Conservation (phyloP, 2,329 filamentous ascomycete species). For the Clonostachys solani region DNA sequence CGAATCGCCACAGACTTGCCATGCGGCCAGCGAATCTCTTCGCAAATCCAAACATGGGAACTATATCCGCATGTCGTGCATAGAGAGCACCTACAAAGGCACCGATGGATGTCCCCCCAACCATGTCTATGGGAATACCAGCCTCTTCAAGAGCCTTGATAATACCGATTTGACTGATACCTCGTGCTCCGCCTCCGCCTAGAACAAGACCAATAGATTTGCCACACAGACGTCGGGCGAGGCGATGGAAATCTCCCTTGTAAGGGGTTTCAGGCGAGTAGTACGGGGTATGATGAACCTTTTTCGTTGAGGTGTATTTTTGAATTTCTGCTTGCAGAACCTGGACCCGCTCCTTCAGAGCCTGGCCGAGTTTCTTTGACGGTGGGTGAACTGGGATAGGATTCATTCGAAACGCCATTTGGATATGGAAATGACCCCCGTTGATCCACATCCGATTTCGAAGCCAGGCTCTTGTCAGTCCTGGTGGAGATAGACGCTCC, state of each 20-base stretch:
- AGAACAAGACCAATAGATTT: slow-evolving; percentile 93
- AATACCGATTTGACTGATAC: slow-evolving; percentile 88
- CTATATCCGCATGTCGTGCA: slow-evolving; percentile 91
- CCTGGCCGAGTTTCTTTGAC: slow-evolving; percentile 75
- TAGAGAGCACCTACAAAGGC: slow-evolving; percentile 94
- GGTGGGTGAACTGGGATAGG: slow-evolving; percentile 72
- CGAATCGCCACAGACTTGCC: slow-evolving; percentile 99
- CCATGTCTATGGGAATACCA: slow-evolving; percentile 90
- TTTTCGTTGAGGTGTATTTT: slow-evolving; percentile 85
- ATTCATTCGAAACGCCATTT: slow-evolving; percentile 83
- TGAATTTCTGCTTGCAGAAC: slow-evolving; percentile 95
- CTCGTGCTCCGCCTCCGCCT: slow-evolving; percentile 87
- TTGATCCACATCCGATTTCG: slow-evolving; percentile 97
- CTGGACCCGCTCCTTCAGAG: slow-evolving; percentile 88
- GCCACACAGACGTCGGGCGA: slow-evolving; percentile 85
- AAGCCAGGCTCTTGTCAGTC: slow-evolving; percentile 84
- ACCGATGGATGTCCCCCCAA: slow-evolving; percentile 95
- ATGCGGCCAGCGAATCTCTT: slow-evolving; percentile 99
- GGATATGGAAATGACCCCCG: slow-evolving; percentile 93
- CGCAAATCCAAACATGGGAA: slow-evolving; percentile 92
- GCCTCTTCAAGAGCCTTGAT: slow-evolving; percentile 94
- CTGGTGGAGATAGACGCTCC: slow-evolving; percentile 81
- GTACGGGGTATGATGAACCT: slow-evolving; percentile 80
- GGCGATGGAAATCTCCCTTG: slow-evolving; percentile 93
- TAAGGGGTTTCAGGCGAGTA: slow-evolving; percentile 90